Evolutionary conservation across 1,139 yeast genomes (phyloP).

Genomic region (Geotrichum europaeum): DNA sequence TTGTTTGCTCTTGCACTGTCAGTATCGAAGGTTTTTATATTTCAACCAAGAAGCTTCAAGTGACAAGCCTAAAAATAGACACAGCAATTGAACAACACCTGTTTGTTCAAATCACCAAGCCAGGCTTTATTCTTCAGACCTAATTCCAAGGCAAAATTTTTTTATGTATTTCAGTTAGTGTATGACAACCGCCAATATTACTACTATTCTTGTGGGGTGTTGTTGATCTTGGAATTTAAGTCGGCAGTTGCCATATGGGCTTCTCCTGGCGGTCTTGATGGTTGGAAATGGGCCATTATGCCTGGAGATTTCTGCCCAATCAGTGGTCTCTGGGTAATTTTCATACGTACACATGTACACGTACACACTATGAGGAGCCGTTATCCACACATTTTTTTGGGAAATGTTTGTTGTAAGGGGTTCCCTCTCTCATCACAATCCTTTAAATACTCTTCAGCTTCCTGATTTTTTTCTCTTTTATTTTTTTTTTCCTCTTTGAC

Average conservation of each 20-base stretch:
- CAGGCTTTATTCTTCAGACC: too few relatives aligned
- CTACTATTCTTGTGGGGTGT: not conserved
- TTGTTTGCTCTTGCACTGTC: too few relatives aligned
- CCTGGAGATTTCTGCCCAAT: not conserved
- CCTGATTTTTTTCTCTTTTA: constrained; percentile 4
- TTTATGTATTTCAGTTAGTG: too few relatives aligned
- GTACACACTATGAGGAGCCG: not conserved
- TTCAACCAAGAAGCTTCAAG: not conserved
- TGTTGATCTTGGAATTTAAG: not conserved
- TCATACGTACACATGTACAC: not conserved
- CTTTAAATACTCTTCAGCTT: not conserved
- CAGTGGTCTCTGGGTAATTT: not conserved
- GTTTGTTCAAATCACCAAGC: too few relatives aligned
- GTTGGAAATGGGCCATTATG: not conserved
- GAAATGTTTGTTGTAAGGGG: too few relatives aligned
- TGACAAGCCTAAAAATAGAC: not conserved
- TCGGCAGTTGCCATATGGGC: not conserved
- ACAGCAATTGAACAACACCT: not conserved
- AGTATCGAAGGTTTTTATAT: too few relatives aligned
- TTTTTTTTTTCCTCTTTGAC: constrained; percentile 15
- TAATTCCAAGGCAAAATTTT: too few relatives aligned
- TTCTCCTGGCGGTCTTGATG: not conserved
- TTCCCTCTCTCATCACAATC: not conserved
- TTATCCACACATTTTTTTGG: too few relatives aligned
- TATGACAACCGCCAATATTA: too few relatives aligned